Conservation (phyloP, 106 monocot species). For the Dendrobium huoshanense region DNA sequence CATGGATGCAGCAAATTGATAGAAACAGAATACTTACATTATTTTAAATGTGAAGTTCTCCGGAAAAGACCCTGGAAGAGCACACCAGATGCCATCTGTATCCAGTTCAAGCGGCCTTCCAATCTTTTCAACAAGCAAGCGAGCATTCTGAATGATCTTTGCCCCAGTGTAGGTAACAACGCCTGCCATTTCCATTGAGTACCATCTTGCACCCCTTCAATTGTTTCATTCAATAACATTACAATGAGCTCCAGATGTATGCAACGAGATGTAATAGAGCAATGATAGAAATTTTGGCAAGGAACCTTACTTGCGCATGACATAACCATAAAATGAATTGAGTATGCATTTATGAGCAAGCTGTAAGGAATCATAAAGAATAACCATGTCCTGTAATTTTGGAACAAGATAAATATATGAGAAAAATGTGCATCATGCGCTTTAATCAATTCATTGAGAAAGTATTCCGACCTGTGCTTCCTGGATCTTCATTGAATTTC, state of each 20-base stretch:
- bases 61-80: constrained; percentile 94
- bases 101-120: constrained; percentile 93
- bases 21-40: constrained; percentile 35
- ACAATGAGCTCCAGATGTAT: constrained; percentile 6
- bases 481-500: constrained; percentile 87
- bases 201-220: constrained; percentile 96
- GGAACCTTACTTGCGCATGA: constrained; percentile 95
- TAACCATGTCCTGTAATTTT: constrained; percentile 90
- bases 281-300: not conserved
- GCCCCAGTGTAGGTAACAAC: constrained; percentile 99
- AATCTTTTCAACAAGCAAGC: constrained; percentile 89
- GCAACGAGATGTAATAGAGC: not conserved
- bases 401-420: not conserved
- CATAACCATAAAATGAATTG: constrained; percentile 99
- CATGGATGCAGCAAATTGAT: not conserved
- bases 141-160: constrained; percentile 97
- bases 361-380: constrained; percentile 95
- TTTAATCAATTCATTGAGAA: not conserved
- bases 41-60: constrained; percentile 93
- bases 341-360: constrained; percentile 98
- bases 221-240: constrained; percentile 7
- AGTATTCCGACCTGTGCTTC: constrained; percentile 66
- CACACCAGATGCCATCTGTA: constrained; percentile 99
- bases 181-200: constrained; percentile 99
- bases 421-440: not conserved